Conservation (phyloP, 2,329 filamentous ascomycete genomes). For the Biscogniauxia sp. region DNA sequence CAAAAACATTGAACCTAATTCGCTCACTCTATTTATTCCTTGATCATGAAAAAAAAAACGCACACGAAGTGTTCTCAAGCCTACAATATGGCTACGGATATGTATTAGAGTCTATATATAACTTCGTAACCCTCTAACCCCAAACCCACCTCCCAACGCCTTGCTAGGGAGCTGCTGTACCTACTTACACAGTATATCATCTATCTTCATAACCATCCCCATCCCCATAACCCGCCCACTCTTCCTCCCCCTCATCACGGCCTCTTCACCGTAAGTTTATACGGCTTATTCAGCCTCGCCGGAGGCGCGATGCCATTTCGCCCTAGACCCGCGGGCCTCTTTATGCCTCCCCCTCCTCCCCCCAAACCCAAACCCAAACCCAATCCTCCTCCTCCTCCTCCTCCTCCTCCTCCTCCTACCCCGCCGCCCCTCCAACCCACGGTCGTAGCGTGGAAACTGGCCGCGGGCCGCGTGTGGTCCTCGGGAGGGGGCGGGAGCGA, state of each 20-base stretch:
- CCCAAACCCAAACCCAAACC: no score
- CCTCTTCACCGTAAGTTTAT: slow-evolving; percentile 55
- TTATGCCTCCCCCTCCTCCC: slow-evolving; percentile 30
- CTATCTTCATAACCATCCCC: no score
- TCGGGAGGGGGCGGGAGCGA: not conserved
- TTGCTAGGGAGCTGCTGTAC: no score
- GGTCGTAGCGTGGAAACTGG: slow-evolving; percentile 52
- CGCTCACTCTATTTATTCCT: no score
- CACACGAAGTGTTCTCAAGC: no score
- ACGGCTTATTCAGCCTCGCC: slow-evolving; percentile 52
- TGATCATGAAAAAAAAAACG: no score
- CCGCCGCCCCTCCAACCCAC: slow-evolving; percentile 34
- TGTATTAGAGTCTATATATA: no score
- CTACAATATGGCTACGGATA: no score
- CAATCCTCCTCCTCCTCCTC: slow-evolving; percentile 10
- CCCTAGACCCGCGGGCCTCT: slow-evolving; percentile 43
- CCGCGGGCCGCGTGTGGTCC: slow-evolving; percentile 39
- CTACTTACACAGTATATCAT: no score
- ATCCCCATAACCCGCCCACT: not conserved
- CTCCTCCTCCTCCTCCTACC: not conserved
- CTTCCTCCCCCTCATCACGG: slow-evolving; percentile 13
- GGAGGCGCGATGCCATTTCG: slow-evolving; percentile 46
- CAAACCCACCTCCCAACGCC: no score
- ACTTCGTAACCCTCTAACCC: no score
- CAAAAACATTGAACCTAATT: no score